Conservation (phyloP, 1,284 basidiomycete species). For the Leccinum insolens region DNA sequence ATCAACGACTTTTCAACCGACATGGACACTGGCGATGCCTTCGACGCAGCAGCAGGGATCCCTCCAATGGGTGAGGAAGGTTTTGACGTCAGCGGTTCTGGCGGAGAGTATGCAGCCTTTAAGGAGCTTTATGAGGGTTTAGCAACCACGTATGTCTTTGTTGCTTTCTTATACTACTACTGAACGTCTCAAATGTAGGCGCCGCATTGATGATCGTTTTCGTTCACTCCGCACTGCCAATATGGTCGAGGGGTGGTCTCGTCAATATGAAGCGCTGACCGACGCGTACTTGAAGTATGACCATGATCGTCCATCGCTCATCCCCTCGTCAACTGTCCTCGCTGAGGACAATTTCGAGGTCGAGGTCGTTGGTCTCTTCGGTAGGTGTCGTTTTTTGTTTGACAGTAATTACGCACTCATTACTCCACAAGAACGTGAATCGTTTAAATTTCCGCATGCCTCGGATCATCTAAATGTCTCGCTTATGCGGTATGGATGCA, state of each 20-base stretch:
- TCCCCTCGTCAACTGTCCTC: neutral
- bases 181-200: neutral
- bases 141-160: neutral
- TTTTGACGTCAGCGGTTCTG: neutral
- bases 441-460: neutral
- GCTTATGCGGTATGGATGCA: neutral
- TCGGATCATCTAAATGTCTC: neutral
- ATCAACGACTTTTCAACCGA: neutral
- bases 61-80: neutral
- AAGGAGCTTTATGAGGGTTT: neutral
- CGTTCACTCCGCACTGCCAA: neutral
- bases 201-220: neutral
- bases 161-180: neutral
- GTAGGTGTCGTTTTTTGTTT: neutral
- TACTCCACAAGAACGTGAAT: neutral
- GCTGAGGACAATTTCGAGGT: neutral
- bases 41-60: neutral
- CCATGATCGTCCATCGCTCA: neutral
- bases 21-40: neutral
- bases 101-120: neutral
- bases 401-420: neutral
- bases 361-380: neutral
- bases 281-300: neutral
- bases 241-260: neutral
- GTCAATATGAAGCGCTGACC: neutral